Evolutionary conservation across 2,329 filamentous ascomycete species (phyloP).

Genomic region (Coniochaeta sp.): DNA sequence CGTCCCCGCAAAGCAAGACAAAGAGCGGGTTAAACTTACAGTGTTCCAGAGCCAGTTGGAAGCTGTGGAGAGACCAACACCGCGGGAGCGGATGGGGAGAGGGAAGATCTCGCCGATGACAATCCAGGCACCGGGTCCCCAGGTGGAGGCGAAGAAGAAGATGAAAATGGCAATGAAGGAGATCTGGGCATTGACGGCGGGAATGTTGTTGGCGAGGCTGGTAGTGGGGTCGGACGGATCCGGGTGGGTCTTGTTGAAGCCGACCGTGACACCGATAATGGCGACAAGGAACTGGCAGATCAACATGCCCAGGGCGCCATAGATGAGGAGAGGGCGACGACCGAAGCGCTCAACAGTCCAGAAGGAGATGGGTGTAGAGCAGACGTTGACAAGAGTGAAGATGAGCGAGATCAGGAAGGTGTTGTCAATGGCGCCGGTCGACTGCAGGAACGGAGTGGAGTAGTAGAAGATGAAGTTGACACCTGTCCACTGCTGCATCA

Average conservation of each 20-base stretch:
- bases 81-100: slow-evolving; percentile 78
- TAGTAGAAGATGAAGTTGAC: slow-evolving; percentile 93
- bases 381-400: slow-evolving; percentile 83
- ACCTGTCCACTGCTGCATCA: slow-evolving; percentile 78
- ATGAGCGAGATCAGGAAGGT: slow-evolving; percentile 77
- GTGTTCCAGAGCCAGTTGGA: slow-evolving; percentile 93
- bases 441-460: slow-evolving; percentile 77
- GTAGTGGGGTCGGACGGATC: slow-evolving; percentile 33
- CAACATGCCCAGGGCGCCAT: slow-evolving; percentile 74
- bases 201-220: slow-evolving; percentile 41
- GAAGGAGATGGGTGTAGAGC: slow-evolving; percentile 81
- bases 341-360: slow-evolving; percentile 77
- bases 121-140: slow-evolving; percentile 76
- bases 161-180: slow-evolving; percentile 89
- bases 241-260: slow-evolving; percentile 40
- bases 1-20: background rate
- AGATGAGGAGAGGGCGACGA: slow-evolving; percentile 71
- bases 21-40: slow-evolving; percentile 8
- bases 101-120: slow-evolving; percentile 89
- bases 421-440: slow-evolving; percentile 67
- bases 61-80: slow-evolving; percentile 78
- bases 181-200: slow-evolving; percentile 63
- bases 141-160: slow-evolving; percentile 85
- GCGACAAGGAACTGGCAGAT: slow-evolving; percentile 82
- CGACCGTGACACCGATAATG: slow-evolving; percentile 61